Percentiles rank a stretch among this genome's conserved stretches.
Conservation (phyloP, 306 rosid species). For the Ceratonia siliqua region DNA sequence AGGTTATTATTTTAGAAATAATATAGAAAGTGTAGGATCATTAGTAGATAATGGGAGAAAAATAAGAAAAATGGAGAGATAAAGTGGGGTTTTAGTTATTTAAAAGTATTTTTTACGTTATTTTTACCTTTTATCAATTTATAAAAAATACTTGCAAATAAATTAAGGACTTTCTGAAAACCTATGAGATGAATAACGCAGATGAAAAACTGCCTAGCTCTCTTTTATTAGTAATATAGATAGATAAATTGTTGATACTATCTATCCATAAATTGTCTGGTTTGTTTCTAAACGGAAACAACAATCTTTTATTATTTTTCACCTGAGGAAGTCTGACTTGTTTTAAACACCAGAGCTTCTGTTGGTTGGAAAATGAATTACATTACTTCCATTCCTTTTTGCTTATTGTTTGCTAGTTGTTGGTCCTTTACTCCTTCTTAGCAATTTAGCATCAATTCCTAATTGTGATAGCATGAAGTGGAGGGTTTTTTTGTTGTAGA, state of each 20-base stretch:
- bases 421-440: background rate
- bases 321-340: background rate
- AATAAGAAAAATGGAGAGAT: background rate
- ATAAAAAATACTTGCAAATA: background rate
- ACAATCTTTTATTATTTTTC: background rate
- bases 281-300: too few relatives aligned
- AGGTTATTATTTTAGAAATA: background rate
- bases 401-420: too few relatives aligned
- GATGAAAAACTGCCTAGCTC: too few relatives aligned
- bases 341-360: background rate
- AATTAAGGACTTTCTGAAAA: background rate
- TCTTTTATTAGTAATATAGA: too few relatives aligned
- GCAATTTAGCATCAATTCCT: background rate
- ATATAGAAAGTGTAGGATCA: background rate
- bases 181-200: background rate
- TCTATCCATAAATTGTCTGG: too few relatives aligned
- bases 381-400: background rate
- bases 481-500: background rate
- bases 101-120: too few relatives aligned
- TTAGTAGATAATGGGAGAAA: background rate
- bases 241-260: too few relatives aligned
- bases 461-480: constrained; percentile 1
- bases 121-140: background rate
- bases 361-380: constrained; percentile 4
- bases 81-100: background rate